Evolutionary conservation across 164 flowering plant species (phyloP).

Genomic region (Macadamia integrifolia): DNA sequence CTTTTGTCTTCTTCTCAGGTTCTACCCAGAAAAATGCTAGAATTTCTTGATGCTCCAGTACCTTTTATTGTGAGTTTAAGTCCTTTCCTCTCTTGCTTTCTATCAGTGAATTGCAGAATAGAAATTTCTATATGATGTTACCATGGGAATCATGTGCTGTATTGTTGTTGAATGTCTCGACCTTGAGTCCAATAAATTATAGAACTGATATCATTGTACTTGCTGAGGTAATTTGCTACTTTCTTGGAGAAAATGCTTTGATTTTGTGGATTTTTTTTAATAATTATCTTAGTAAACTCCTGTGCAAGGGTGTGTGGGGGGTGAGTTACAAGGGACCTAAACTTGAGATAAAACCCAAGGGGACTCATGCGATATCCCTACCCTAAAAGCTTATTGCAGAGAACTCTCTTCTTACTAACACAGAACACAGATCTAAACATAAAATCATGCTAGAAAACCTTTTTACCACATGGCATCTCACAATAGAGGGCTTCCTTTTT

Average conservation of each 20-base stretch:
- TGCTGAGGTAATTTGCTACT: not conserved
- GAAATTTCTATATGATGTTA: not conserved
- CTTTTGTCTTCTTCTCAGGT: slow-evolving; percentile 39
- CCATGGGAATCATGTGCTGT: not conserved
- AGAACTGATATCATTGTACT: not conserved
- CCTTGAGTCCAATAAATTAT: not conserved
- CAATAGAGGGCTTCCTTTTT: too few relatives aligned
- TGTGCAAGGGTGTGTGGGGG: too few relatives aligned
- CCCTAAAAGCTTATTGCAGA: too few relatives aligned
- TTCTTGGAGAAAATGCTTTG: not conserved
- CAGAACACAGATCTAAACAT: too few relatives aligned
- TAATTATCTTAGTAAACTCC: not conserved
- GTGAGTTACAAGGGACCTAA: too few relatives aligned
- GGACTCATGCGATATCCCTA: too few relatives aligned
- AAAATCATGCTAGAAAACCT: too few relatives aligned
- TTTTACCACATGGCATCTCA: too few relatives aligned
- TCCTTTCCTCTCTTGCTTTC: slow-evolving; percentile 1
- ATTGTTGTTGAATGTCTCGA: not conserved
- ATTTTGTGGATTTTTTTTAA: too few relatives aligned
- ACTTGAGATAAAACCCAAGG: too few relatives aligned
- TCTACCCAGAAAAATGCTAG: slow-evolving; percentile 77
- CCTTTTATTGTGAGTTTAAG: slow-evolving; percentile 78
- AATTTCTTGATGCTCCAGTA: slow-evolving; percentile 97
- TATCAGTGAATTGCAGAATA: not conserved
- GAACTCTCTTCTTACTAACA: too few relatives aligned